These are phyloP conservation scores for Clarireedia homoeocarpa DNA, from an alignment of 2,329 filamentous ascomycete species.

Conservation along the genomic window DNA sequence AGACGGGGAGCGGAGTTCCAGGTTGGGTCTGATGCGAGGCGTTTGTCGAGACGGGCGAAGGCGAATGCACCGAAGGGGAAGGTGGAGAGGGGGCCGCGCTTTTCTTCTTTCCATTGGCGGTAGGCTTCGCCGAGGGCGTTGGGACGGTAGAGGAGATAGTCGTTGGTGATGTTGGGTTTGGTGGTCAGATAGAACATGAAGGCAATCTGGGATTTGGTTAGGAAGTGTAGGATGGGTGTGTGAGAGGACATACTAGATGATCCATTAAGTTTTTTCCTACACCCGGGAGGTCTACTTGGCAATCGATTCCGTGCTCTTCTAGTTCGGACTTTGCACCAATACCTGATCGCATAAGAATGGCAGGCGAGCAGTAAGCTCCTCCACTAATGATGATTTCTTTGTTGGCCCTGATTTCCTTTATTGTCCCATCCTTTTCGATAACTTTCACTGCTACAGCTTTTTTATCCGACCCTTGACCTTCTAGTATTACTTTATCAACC, in stretches of 20 bases:
- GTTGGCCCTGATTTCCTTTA: conserved; percentile 32
- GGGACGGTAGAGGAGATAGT: conserved; percentile 48
- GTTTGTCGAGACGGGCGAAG: conserved; percentile 53
- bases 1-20: conserved; percentile 44
- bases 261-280: conserved; percentile 56
- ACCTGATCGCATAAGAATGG: conserved; percentile 40
- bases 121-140: conserved; percentile 43
- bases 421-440: conserved; percentile 35
- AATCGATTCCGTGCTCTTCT: conserved; percentile 37
- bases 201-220: conserved; percentile 34
- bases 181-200: conserved; percentile 55
- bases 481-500: conserved; percentile 46
- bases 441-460: conserved; percentile 39
- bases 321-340: conserved; percentile 37
- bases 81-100: conserved; percentile 48
- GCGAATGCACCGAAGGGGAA: conserved; percentile 58
- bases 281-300: conserved; percentile 50
- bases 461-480: conserved; percentile 29
- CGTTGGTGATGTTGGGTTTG: conserved; percentile 44
- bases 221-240: neutral
- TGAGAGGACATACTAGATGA: conserved; percentile 35
- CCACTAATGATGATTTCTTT: conserved; percentile 43
- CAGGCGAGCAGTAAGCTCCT: conserved; percentile 40
- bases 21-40: conserved; percentile 44
- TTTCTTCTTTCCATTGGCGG: conserved; percentile 48